phyloP scores from a whole-genome alignment of 2,329 filamentous ascomycete genomes.

The Thermochaetoides dissita region DNA sequence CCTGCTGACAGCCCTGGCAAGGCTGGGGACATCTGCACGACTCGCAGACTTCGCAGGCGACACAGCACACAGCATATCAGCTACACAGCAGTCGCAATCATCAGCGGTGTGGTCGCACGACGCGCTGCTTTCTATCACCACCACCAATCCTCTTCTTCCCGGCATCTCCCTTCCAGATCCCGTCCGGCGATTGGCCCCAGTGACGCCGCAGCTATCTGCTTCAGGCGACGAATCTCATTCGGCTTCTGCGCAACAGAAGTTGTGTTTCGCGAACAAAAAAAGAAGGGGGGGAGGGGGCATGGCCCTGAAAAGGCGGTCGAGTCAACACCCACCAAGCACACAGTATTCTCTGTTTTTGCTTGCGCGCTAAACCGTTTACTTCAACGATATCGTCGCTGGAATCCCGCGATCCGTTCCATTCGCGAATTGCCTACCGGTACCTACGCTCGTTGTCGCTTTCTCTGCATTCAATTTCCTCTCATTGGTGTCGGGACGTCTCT shows the following conservation, averaged over 20 bases:
- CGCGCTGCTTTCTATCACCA: constrained; percentile 6
- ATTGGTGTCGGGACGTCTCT: neutral
- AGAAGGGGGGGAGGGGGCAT: constrained; percentile 1
- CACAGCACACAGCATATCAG: neutral
- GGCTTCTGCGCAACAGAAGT: constrained; percentile 4
- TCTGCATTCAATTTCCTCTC: too few relatives aligned
- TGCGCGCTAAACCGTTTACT: too few relatives aligned
- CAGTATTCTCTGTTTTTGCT: too few relatives aligned
- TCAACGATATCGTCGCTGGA: too few relatives aligned
- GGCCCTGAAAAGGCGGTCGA: constrained; percentile 7
- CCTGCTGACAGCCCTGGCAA: too few relatives aligned
- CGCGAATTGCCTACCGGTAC: too few relatives aligned
- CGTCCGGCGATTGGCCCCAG: constrained; percentile 15
- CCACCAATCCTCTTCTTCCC: constrained; percentile 14
- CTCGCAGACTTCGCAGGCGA: constrained; percentile 5
- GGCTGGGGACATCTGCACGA: constrained; percentile 4
- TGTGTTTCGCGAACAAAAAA: constrained; percentile 5
- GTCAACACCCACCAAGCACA: neutral
- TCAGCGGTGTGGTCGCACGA: constrained; percentile 17
- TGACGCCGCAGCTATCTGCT: constrained; percentile 9
- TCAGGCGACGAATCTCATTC: constrained; percentile 13
- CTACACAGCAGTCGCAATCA: neutral
- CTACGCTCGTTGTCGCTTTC: too few relatives aligned
- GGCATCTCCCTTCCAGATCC: constrained; percentile 12
- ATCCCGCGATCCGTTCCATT: too few relatives aligned